Evolutionary conservation across 345 rosid genomes (phyloP), one percentile per base, ranked within the genome.

Genomic region (Acer campestre): DNA sequence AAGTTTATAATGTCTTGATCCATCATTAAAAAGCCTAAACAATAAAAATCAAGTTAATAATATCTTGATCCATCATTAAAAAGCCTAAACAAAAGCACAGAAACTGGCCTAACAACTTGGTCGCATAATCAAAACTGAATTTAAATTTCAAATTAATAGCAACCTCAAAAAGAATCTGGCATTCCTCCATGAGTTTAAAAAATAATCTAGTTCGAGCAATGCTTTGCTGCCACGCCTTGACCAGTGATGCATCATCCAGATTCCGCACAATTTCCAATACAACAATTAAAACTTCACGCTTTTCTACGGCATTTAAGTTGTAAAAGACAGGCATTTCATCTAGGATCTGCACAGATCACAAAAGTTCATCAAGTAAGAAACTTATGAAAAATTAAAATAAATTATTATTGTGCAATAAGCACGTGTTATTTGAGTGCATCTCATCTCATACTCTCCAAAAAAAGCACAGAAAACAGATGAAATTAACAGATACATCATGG

Each of bases 301-400:
- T 96, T 82, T 94, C 99, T 77, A 89, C 89, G 40, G 95, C 90
- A 90, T 89, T 96, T 82, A 96, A 88, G 80, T 92, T 94, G 90
- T 96, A 96, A 82, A 94, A 96, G 67, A 96, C 97, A 56, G 99
- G 99, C 99, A 96, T 96, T 90, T 96, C 99, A 84, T 96, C 99
- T 53, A 96, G 86, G 81, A 96, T 96, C 99, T 96, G 97, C 94
- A 86, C 38, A 78, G 46, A 65, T 25, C 42, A 81, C 71, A 83
- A 58, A 71, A 73, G 2, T 68, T 75, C 76, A 61, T 38, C 20
- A 11, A 75, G 23, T 8, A 72, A 75, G 23, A 55, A 63, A 61
- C 7, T n/a, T 29, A 6, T 5, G 10, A 56, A n/a, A 17, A 73
- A 35, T 25, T 13, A 29, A 29, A 49, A 35, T 49, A 14, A 59